Base-by-base conservation (phyloP, 352 stramenopile species). In the Achlya hypogyna region DNA sequence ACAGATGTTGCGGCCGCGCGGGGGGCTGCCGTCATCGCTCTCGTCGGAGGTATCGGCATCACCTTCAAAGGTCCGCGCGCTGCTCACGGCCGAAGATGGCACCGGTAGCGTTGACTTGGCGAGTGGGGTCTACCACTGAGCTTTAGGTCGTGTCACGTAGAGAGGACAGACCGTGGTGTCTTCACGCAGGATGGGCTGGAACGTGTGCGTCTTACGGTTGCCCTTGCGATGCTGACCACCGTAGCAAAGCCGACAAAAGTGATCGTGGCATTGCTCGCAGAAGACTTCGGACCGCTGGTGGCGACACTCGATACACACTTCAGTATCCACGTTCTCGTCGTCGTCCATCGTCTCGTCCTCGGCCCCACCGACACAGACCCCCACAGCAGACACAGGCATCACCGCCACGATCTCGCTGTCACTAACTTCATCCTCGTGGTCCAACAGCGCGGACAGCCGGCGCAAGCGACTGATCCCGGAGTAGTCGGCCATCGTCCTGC, bases 241-340 rank as follows among this genome's bases (percentile, higher is more conserved):
- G 42, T 75, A 93, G 75, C 86, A 95, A 6, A 95, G 71, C 60
- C 87, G 81, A 52, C 86, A 95, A 62, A 92, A 95, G 70, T 93
- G 91, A 74, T 95, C 85, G 70, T 91, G 79, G 65, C 87, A 95
- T 70, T 93, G 83, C 74, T 93, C 87, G 64, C 87, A 95, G 34
- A 70, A 70, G 0, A 70, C 52, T 54, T 65, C 56, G 23, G 63
- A 47, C 9, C 31, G 49, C 29, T 70, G 52, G 40, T 70, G 52
- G 25, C 56, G 52, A 31, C 63, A 70, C 25, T 70, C 63, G 18
- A 70, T 38, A 22, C 63, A 70, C 6, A 60, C 51, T 4, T 29
- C 23, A 22, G 60, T 28, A 27, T 67, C 60, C 14, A 64, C 32
- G 14, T 64, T 38, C 23, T 67, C 51, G n/a, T 67, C 60, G 9